phyloP scores from a whole-genome alignment of 2,329 filamentous ascomycete genomes.

The Claviceps arundinis region DNA sequence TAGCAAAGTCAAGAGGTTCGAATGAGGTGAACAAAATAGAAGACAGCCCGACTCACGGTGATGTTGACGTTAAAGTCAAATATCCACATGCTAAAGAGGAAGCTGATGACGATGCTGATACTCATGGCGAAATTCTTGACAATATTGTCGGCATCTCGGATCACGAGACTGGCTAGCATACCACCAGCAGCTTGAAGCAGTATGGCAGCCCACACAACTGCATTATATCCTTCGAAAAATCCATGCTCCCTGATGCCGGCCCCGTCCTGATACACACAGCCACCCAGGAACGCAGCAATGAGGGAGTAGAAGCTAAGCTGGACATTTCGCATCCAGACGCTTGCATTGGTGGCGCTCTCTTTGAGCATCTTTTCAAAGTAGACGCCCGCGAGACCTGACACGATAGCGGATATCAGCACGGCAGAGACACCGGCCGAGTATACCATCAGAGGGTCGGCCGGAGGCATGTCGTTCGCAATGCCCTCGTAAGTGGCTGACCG shows the following conservation, averaged over 20 bases:
- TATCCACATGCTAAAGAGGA: conserved; percentile 71
- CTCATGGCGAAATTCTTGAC: conserved; percentile 89
- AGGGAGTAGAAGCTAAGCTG: conserved; percentile 91
- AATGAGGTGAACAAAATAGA: not conserved
- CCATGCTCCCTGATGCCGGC: conserved; percentile 69
- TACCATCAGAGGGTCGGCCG: conserved; percentile 49
- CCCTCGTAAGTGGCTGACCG: conserved; percentile 85
- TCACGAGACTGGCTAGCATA: conserved; percentile 46
- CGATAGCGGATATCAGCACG: conserved; percentile 61
- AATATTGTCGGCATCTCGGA: conserved; percentile 49
- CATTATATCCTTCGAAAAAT: conserved; percentile 92
- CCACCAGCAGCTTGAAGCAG: conserved; percentile 72
- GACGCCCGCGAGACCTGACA: conserved; percentile 76
- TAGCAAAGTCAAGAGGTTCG: not conserved
- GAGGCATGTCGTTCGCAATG: conserved; percentile 49
- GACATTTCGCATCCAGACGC: conserved; percentile 88
- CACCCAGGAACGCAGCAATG: conserved; percentile 76
- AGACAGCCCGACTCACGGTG: conserved; percentile 42
- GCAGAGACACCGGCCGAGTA: conserved; percentile 66
- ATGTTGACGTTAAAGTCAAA: conserved; percentile 66
- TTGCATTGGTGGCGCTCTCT: conserved; percentile 60
- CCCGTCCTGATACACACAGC: conserved; percentile 78
- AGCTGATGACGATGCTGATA: conserved; percentile 80
- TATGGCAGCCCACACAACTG: conserved; percentile 78
- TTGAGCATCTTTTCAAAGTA: conserved; percentile 89